Base-by-base conservation (phyloP, 352 stramenopile genomes). In the Globisporangium megalacanthum region DNA sequence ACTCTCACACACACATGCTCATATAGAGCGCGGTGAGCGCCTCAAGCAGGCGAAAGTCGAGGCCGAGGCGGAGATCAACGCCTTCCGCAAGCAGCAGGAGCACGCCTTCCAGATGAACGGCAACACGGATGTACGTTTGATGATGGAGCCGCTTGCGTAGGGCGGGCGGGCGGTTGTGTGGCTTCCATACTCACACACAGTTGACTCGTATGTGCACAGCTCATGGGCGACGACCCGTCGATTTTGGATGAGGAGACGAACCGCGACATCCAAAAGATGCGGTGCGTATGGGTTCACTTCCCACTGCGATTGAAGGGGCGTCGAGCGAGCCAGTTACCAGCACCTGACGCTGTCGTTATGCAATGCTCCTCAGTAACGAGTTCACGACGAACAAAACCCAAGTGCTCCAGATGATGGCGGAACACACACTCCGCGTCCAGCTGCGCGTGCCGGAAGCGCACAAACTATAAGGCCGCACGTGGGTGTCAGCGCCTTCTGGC, bases 11-110 rank as follows among this genome's bases (percentile, higher is more conserved):
- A 29, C 25, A 29, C 25, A 29, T 29, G 49, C 3, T 48, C 22
- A 44, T 47, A 36, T 48, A 95, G 86, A 92, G 54, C 80, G 86
- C 39, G 84, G 83, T 29, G 86, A 95, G 62, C 83, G 86, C 31
- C 65, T 95, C 41, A 95, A 95, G 58, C 83, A 94, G 69, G 86
- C 86, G 45, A 95, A 94, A 64, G 73, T 91, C 52, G 86, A 95
- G 60, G 84, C 86, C 4, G 84, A 95, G 57, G 81, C 80, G 0
- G 77, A 94, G 63, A 92, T 92, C 59, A 85, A 83, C 44, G 83
- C 80, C 14, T 95, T 89, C 69, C 79, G 84, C 46, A 85, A 86
- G 49, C 77, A 94, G 62, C 88, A 94, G 69, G 83, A 95, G 66
- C 83, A 83, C 55, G 72, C 73, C 7, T 95, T 92, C 73, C 84